Evolutionary conservation across 495 filamentous ascomycete genomes (phyloP), one percentile per base, ranked within the genome.

Genomic region (Aspergillus baeticus): DNA sequence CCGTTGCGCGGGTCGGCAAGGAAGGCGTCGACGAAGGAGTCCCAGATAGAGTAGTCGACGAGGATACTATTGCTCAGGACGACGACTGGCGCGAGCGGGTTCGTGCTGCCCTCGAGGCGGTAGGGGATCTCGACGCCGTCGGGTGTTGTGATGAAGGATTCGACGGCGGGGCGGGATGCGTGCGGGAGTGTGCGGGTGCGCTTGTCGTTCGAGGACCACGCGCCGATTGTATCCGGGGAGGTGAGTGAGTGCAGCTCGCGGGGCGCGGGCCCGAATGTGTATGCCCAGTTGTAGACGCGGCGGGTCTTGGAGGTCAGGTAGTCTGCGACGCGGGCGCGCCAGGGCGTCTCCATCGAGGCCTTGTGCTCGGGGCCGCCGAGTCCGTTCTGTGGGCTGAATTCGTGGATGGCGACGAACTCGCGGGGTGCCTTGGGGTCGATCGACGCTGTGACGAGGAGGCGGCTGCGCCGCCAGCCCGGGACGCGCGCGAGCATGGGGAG

Each of bases 31-130:
- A 91, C 70, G 61, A 92, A 85, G 14, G 73, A 73, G 62, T 92
- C 85, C 90, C 90, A 94, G 77, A 94, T 92, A 70, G 78, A 77
- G 61, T 82, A 78, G 10, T 83, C 80, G 4, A 85, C 85, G 0
- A 94, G 81, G 48, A 94, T 86, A 5, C 85, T 88, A 75, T 92
- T 92, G 68, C 77, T 80, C 52, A 90, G 84, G 33, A 89, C 82
- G 26, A 94, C 79, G 0, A 86, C 79, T 0, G 88, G 89, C 1
- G 87, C 86, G 11, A 77, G 59, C 0, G 83, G 83, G 53, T 85
- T 78, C 10, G 81, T 69, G 66, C 80, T 85, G 31, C 90, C 89
- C 65, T 90, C 87, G n/a, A 94, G 75, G 10, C 85, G 79, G 69
- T 89, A 92, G 6, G 85, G 83, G 14, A 92, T 79, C 3, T 70